Percentiles rank a stretch among this genome's conserved stretches.
phyloP scores from a whole-genome alignment of 345 rosid species.

The Ceriops tagal region DNA sequence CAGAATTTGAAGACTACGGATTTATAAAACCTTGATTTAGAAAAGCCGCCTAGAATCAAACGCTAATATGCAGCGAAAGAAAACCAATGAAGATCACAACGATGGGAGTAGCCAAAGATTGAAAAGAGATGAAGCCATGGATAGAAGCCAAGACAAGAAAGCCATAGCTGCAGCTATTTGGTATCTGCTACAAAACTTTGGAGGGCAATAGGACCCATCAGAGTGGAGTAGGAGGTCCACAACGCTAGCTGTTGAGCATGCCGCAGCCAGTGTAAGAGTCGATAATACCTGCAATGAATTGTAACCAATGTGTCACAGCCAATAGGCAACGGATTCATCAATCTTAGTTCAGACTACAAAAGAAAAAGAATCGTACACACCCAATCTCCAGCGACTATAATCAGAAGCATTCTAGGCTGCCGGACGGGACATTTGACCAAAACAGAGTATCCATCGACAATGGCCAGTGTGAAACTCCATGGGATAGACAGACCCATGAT shows the following conservation, averaged over 20 bases:
- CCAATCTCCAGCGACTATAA: constrained; percentile 80
- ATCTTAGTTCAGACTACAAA: neutral
- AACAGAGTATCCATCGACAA: constrained; percentile 75
- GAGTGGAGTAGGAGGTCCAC: constrained; percentile 57
- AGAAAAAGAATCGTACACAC: constrained; percentile 23
- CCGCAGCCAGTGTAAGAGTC: constrained; percentile 71
- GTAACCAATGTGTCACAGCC: neutral
- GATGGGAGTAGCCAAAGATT: constrained; percentile 83
- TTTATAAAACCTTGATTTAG: constrained; percentile 8
- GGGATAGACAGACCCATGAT: constrained; percentile 88
- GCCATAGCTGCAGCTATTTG: constrained; percentile 86
- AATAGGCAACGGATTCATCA: too few relatives aligned
- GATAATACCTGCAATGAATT: constrained; percentile 53
- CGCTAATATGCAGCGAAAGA: neutral
- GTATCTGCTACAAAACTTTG: constrained; percentile 61
- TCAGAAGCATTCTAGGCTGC: constrained; percentile 52
- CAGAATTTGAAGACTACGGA: neutral
- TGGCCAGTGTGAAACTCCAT: constrained; percentile 75
- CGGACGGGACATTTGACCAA: constrained; percentile 57
- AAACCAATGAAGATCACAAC: constrained; percentile 31
- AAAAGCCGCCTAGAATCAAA: neutral
- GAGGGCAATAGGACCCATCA: constrained; percentile 38
- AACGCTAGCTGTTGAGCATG: constrained; percentile 74
- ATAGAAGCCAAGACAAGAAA: constrained; percentile 74
- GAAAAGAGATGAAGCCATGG: constrained; percentile 72